Percentiles rank a stretch among this genome's conserved stretches.
Evolutionary conservation across 2,329 filamentous ascomycete genomes (phyloP).

Genomic region (Rhexocercosporidium sp.): DNA sequence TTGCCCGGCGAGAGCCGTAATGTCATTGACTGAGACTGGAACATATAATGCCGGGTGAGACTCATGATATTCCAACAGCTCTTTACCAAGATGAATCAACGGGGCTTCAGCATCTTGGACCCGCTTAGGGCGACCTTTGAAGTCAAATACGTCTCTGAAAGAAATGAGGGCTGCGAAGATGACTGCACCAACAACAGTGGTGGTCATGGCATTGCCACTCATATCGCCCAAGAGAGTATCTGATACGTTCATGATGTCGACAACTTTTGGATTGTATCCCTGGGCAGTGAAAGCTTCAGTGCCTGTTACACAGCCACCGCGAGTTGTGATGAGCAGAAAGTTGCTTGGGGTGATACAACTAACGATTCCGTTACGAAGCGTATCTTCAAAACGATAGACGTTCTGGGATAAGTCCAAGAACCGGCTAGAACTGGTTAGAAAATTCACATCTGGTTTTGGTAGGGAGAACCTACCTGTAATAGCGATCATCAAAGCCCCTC

Average conservation of each 20-base stretch:
- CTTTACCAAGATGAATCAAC: background rate
- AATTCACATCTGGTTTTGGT: background rate
- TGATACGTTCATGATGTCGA: slow-evolving; percentile 68
- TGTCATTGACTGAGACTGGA: slow-evolving; percentile 20
- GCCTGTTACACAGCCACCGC: slow-evolving; percentile 65
- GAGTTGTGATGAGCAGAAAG: slow-evolving; percentile 63
- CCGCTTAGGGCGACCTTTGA: slow-evolving; percentile 15
- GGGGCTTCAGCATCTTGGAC: background rate
- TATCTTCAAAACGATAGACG: slow-evolving; percentile 62
- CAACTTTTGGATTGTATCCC: slow-evolving; percentile 66
- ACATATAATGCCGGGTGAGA: slow-evolving; percentile 15
- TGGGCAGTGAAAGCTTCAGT: slow-evolving; percentile 69
- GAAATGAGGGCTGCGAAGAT: slow-evolving; percentile 63
- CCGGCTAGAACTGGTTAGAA: slow-evolving; percentile 44
- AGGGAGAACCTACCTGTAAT: slow-evolving; percentile 53
- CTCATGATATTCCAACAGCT: background rate
- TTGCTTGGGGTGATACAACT: slow-evolving; percentile 73
- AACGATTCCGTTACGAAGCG: slow-evolving; percentile 58
- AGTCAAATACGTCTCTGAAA: slow-evolving; percentile 23
- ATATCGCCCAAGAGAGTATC: slow-evolving; percentile 69
- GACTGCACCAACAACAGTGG: slow-evolving; percentile 70
- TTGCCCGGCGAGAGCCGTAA: slow-evolving; percentile 31
- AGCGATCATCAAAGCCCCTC: slow-evolving; percentile 60
- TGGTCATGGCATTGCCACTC: slow-evolving; percentile 81
- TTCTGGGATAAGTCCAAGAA: slow-evolving; percentile 75